Base-by-base conservation (phyloP, 768 basidiomycete genomes). In the Mycena crocata region DNA sequence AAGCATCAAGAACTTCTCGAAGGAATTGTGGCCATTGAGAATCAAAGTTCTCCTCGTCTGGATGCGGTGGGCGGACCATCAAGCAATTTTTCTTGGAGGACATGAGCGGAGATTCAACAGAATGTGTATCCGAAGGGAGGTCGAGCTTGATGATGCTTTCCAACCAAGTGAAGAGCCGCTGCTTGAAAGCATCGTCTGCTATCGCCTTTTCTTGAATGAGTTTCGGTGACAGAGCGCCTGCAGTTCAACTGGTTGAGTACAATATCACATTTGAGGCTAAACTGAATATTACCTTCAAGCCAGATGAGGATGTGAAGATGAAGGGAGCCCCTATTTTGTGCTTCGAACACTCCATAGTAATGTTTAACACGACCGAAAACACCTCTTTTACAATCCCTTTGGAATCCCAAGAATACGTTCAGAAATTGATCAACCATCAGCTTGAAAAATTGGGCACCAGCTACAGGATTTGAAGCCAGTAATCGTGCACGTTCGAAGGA, bases 401-500 rank as follows among this genome's bases (percentile, higher is more conserved):
- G 48, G 30, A 77, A 69, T 0, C 70, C 64, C n/a, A n/a, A n/a
- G n/a, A 82, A 58, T 0, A 34, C 70, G 1, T 68, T 26, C 1
- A 79, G 30, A 21, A 81, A 73, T 0, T 69, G 61, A 0, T 63
- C 44, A 5, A 81, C 72, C 40, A 75, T 66, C 45, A 78, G 72
- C 31, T 80, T 69, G 60, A 79, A 82, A 54, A 79, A 82, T 46
- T 76, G 70, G 0, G 80, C 79, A 0, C 79, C 75, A 3, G 77
- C 80, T 35, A 74, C 75, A 0, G 78, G 80, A 57, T 81, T 76
- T 0, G 37, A n/a, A 0, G 77, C 78, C 2, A 80, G 32, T 39
- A 35, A 37, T 24, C 35, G 52, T 1, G 63, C 57, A 1, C 70
- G 62, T 34, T 64, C 57, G 48, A 71, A 66, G 0, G 62, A 32